Evolutionary conservation across 148 eudicot genomes (phyloP), one percentile per base, ranked within the genome.

Genomic region (Fagopyrum esculentum): DNA sequence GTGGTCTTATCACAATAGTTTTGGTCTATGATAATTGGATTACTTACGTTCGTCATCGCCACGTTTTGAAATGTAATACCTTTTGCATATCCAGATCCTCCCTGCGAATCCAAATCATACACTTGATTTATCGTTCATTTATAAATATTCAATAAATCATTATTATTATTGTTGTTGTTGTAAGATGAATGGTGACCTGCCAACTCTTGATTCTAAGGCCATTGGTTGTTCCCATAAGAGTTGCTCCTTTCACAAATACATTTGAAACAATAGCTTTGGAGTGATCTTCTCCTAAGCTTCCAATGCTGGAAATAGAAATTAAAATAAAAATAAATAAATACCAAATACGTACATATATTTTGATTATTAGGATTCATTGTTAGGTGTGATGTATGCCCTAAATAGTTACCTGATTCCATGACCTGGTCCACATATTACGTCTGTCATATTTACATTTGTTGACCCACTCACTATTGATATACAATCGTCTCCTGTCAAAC

Each of bases 131-230:
- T 22, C 26, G 0, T 22, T 22, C 26, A 22, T 22, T 22, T 22
- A 22, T 22, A 22, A 22, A 22, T 22, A 0, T 22, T 22, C 0
- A 22, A 22, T 22, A 22, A 22, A n/a, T n/a, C n/a, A n/a, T n/a
- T n/a, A n/a, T 22, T 22, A 22, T 22, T 22, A 22, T 22, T 22
- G 26, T 22, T 22, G 0, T 22, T 22, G 26, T 22, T 22, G 26
- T 22, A 0, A 0, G 26, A 22, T 22, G 26, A 22, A 22, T 22
- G 0, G 26, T 22, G 0, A 86, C 91, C 91, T 84, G 59, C 59
- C 91, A 88, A 74, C 86, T 82, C 74, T 88, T 88, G 70, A 88
- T 86, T 78, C 91, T 81, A 0, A 86, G 80, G 29, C 91, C 91
- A 76, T 88, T 86, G 9, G 86, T 81, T 26, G 89, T 86, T 72